A percentile compares a stretch with the other conserved stretches of the same genome.
These are phyloP conservation scores for Magnolia changhungtana DNA, from an alignment of 164 flowering plant species.

Conservation along the genomic window DNA sequence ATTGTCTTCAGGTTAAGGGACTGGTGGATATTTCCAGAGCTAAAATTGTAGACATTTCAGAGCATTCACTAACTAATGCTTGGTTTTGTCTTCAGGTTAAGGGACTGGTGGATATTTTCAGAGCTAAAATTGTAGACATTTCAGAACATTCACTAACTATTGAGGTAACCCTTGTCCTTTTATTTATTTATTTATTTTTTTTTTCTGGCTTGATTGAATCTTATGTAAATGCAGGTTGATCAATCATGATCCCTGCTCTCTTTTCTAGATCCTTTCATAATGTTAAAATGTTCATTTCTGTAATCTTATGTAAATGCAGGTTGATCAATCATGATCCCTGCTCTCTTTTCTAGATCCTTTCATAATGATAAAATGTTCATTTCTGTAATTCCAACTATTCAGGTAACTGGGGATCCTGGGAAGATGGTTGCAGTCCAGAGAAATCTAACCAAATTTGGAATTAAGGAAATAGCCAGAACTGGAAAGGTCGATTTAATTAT, in stretches of 20 bases:
- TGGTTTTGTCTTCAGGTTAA: conserved; percentile 47
- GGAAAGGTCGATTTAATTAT: conserved; percentile 63
- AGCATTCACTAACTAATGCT: conserved; percentile 34
- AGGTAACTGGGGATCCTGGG: conserved; percentile 99
- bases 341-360: background rate
- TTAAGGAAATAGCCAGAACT: conserved; percentile 86
- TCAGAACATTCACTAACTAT: conserved; percentile 76
- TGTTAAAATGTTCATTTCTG: background rate
- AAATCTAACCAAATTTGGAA: conserved; percentile 79
- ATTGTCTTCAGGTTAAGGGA: conserved; percentile 69
- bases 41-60: conserved; percentile 81
- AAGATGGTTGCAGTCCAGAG: conserved; percentile 80
- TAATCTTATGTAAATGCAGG: too few relatives aligned
- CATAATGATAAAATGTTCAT: background rate
- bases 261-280: background rate
- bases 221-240: background rate
- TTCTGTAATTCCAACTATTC: conserved; percentile 8
- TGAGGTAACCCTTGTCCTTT: conserved; percentile 50
- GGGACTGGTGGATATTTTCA: conserved; percentile 87
- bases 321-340: background rate
- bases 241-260: background rate
- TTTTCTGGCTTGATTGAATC: background rate
- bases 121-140: conserved; percentile 84
- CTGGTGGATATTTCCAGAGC: conserved; percentile 86
- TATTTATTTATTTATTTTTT: background rate